A percentile compares a stretch with the other conserved stretches of the same genome.
Evolutionary conservation across 345 rosid genomes (phyloP).

Genomic region (Lepidium africanum): DNA sequence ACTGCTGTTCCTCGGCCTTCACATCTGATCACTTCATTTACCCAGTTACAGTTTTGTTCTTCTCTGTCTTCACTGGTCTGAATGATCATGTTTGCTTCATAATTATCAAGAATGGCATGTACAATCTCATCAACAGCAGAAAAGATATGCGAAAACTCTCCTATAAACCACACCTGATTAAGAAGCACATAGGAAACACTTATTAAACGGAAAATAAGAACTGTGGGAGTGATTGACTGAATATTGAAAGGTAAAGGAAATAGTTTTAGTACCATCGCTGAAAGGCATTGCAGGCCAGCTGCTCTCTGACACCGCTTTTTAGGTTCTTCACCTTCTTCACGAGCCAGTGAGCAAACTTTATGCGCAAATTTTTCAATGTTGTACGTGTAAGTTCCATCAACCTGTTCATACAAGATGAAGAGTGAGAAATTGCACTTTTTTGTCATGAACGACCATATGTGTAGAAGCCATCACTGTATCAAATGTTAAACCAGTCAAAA

Average conservation of each 20-base stretch:
- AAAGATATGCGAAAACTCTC: conserved; percentile 64
- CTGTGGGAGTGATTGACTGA: background rate
- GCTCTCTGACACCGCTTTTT: conserved; percentile 48
- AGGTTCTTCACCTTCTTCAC: conserved; percentile 45
- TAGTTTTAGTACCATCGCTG: conserved; percentile 67
- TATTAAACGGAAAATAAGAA: background rate
- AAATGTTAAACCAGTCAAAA: background rate
- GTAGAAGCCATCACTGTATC: conserved; percentile 4
- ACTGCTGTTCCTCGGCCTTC: conserved; percentile 60
- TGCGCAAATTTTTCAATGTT: conserved; percentile 64
- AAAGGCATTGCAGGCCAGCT: conserved; percentile 81
- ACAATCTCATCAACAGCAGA: conserved; percentile 79
- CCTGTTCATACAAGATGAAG: conserved; percentile 38
- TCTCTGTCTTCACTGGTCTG: conserved; percentile 50
- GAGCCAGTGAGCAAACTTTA: conserved; percentile 64
- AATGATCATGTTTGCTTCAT: conserved; percentile 41
- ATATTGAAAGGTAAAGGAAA: background rate
- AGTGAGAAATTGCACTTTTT: background rate
- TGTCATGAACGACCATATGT: background rate
- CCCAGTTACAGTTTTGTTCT: conserved; percentile 79
- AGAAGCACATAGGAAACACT: background rate
- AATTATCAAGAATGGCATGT: conserved; percentile 70
- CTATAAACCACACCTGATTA: conserved; percentile 90
- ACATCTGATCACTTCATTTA: conserved; percentile 87
- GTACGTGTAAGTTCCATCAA: conserved; percentile 70